Conservation (phyloP, 202 grass and related monocot species). For the Panicum virgatum region DNA sequence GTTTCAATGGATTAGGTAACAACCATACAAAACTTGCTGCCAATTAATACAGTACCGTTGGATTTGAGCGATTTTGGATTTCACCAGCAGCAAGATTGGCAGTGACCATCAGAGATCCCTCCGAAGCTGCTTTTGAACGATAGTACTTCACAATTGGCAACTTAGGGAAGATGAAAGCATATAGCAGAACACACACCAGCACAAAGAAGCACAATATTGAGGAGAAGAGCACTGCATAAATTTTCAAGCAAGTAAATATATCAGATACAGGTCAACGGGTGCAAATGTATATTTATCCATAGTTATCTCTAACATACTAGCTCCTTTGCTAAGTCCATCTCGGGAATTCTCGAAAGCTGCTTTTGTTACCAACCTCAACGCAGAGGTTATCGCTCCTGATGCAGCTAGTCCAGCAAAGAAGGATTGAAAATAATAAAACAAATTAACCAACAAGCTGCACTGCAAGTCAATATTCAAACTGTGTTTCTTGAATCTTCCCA, state of each 20-base stretch:
- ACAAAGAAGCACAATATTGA: conserved; percentile 60
- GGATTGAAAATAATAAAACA: conserved; percentile 43
- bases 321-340: conserved; percentile 72
- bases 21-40: conserved; percentile 11
- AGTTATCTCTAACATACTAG: conserved; percentile 44
- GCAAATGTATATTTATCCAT: background rate
- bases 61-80: conserved; percentile 22
- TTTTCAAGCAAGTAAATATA: background rate
- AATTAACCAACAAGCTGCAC: conserved; percentile 20
- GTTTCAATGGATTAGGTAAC: background rate
- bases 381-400: conserved; percentile 68
- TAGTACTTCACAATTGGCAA: conserved; percentile 65
- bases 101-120: conserved; percentile 62
- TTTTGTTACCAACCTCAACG: conserved; percentile 68
- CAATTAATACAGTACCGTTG: conserved; percentile 22
- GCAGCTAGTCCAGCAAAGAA: conserved; percentile 70
- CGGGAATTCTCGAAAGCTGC: conserved; percentile 67
- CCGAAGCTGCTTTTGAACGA: conserved; percentile 63
- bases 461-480: background rate
- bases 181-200: conserved; percentile 58
- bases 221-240: conserved; percentile 61
- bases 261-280: background rate
- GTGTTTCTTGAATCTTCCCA: background rate
- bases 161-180: conserved; percentile 70
- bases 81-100: conserved; percentile 63